phyloP scores from a whole-genome alignment of 495 filamentous ascomycete species.

The Pseudevernia furfuracea region DNA sequence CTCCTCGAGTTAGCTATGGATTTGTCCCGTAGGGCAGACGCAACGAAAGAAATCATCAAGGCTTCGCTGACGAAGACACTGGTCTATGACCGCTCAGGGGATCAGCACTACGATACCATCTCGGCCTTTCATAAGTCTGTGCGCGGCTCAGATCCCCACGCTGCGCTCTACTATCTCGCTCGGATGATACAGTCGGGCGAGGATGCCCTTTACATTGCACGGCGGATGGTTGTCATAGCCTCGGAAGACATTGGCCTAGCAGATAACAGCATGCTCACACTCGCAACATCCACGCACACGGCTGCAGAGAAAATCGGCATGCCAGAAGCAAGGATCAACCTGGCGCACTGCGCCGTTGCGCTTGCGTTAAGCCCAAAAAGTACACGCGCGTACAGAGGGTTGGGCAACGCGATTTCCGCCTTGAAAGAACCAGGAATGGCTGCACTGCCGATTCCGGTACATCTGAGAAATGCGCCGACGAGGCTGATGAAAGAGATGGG shows the following conservation, averaged over 20 bases:
- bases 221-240: conserved; percentile 83
- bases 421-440: conserved; percentile 74
- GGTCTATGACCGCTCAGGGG: conserved; percentile 89
- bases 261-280: conserved; percentile 73
- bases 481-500: conserved; percentile 87
- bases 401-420: conserved; percentile 70
- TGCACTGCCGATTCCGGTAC: conserved; percentile 70
- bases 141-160: conserved; percentile 78
- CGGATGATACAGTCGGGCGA: conserved; percentile 96
- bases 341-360: conserved; percentile 81
- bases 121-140: conserved; percentile 95
- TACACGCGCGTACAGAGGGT: conserved; percentile 72
- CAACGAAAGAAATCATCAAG: conserved; percentile 63
- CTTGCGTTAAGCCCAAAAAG: conserved; percentile 77
- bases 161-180: conserved; percentile 83
- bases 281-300: conserved; percentile 76
- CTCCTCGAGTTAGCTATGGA: conserved; percentile 80
- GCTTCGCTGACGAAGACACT: conserved; percentile 76
- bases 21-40: conserved; percentile 44
- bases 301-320: conserved; percentile 87
- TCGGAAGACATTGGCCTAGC: conserved; percentile 90
- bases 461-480: conserved; percentile 87
- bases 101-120: conserved; percentile 93
- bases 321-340: conserved; percentile 86
- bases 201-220: conserved; percentile 85